A percentile compares a stretch with the other conserved stretches of the same genome.
These are phyloP conservation scores for Aspergillus leporis DNA, from an alignment of 495 filamentous ascomycete genomes.

Conservation along the genomic window DNA sequence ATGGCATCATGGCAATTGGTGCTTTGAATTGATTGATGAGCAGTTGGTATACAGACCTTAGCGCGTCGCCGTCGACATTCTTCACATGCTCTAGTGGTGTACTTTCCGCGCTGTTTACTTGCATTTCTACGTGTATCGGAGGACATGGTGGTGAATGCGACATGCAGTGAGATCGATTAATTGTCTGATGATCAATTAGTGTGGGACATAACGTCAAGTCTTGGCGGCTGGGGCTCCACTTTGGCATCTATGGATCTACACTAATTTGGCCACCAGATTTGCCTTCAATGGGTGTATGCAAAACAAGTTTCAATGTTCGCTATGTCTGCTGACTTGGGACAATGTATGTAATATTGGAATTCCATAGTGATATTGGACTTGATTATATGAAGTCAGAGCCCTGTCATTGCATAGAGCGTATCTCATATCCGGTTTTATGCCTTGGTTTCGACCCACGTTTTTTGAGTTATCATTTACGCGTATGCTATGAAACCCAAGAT, in stretches of 20 bases:
- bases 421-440: no score
- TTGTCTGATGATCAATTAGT: not conserved
- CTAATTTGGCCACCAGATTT: not conserved
- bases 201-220: not conserved
- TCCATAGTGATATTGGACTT: no score
- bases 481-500: no score
- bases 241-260: not conserved
- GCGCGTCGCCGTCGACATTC: slow-evolving; percentile 32
- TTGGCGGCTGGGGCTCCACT: not conserved
- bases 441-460: no score
- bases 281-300: not conserved
- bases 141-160: not conserved
- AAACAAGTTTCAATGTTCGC: no score
- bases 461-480: no score
- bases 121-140: not conserved
- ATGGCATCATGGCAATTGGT: no score
- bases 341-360: no score
- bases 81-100: slow-evolving; percentile 32
- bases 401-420: no score
- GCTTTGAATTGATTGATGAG: not conserved
- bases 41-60: slow-evolving; percentile 18
- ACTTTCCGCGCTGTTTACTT: slow-evolving; percentile 3
- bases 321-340: no score
- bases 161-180: not conserved
- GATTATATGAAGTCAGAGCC: no score